Evolutionary conservation across 2,329 filamentous ascomycete species (phyloP), one percentile per base, ranked within the genome.

Genomic region (Trichoderma asperellum): DNA sequence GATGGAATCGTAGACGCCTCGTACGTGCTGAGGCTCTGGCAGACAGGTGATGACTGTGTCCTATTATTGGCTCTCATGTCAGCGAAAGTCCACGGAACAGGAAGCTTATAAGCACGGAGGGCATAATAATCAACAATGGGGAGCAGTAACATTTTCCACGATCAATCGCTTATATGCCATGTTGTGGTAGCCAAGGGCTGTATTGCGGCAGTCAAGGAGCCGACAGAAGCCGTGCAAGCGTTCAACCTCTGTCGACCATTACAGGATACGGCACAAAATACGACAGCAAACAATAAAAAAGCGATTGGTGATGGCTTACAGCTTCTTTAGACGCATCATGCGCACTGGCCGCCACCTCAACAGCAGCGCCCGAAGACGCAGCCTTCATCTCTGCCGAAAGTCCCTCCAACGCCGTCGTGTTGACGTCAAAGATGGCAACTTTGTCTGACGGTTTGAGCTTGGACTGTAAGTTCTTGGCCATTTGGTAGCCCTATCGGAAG

Each of bases 11-110:
- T 94, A 97, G 49, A 97, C 93, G 63, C 87, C 87, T 77, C 92
- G 91, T 69, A 98, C 95, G 77, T 98, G 95, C 34, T 90, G 86
- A 1, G 95, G 93, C 75, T 97, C 93, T 0, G 96, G 96, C 1
- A 99, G 87, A 70, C 93, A 94, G 14, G 94, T 97, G 68, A 99
- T 89, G 71, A 97, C 89, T 35, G 89, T 91, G 81, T 94, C 91
- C 95, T 97, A 74, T 35, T 21, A 63, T 71, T 68, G 1, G 72
- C 68, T 59, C 74, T 58, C 74, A 72, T 65, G 34, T 69, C 37
- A 69, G 68, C 21, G 1, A 4, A 29, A 10, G 21, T 24, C 37
- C n/a, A 29, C 5, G 89, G 91, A 88, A 2, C 27, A 10, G 7
- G 7, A 35, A 47, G 10, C 18, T 27, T 16, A 27, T 16, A 18